Evolutionary conservation across 805 yeast genomes (phyloP).

Genomic region (Sugiyamaella chiloensis): DNA sequence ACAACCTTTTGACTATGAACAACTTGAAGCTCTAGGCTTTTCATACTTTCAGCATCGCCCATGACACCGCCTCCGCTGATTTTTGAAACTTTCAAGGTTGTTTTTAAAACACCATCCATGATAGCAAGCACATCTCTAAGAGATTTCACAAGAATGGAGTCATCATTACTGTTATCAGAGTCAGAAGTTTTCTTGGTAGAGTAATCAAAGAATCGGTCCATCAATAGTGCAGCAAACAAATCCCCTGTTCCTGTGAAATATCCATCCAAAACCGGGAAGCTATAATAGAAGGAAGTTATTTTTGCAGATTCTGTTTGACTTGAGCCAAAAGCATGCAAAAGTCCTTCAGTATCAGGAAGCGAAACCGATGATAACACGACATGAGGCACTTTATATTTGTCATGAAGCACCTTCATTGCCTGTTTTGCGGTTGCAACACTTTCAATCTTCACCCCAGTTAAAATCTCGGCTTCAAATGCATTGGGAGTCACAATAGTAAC

Average conservation of each 20-base stretch:
- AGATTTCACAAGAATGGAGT: conserved; percentile 33
- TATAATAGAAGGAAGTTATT: conserved; percentile 37
- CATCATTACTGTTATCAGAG: no score
- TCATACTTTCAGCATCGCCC: conserved; percentile 56
- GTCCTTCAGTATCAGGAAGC: conserved; percentile 25
- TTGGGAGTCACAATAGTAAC: conserved; percentile 86
- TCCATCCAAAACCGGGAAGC: conserved; percentile 62
- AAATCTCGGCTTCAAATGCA: conserved; percentile 79
- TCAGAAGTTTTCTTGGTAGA: background rate
- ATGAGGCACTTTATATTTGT: conserved; percentile 47
- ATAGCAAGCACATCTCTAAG: conserved; percentile 39
- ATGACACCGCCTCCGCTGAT: conserved; percentile 18
- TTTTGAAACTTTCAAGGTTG: conserved; percentile 24
- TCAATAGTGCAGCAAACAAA: conserved; percentile 72
- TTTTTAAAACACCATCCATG: conserved; percentile 46
- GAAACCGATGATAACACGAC: conserved; percentile 66
- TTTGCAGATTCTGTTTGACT: conserved; percentile 22
- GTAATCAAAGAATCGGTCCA: conserved; percentile 48
- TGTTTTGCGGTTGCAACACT: conserved; percentile 37
- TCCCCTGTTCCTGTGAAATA: conserved; percentile 97
- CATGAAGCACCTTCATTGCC: conserved; percentile 52
- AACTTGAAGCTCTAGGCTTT: conserved; percentile 67
- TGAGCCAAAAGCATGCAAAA: conserved; percentile 46
- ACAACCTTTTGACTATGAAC: conserved; percentile 51
- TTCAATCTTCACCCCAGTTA: conserved; percentile 51